These are phyloP conservation scores for Cystobasidiaceae sp. DNA, from an alignment of 1,284 basidiomycete genomes.

Conservation along the genomic window DNA sequence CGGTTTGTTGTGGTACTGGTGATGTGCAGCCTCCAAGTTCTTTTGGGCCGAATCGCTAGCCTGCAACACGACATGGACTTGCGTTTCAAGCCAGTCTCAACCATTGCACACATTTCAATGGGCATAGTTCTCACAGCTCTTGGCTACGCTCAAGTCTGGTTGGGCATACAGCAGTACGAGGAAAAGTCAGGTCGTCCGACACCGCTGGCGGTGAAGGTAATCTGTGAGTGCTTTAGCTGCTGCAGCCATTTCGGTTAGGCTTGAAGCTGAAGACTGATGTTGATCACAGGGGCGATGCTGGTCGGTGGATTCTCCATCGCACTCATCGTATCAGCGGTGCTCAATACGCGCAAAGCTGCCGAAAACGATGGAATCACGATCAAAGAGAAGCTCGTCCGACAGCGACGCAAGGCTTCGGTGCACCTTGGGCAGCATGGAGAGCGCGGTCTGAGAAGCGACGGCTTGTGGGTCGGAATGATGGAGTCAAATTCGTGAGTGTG, in stretches of 20 bases:
- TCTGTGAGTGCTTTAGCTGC: conserved; percentile 6
- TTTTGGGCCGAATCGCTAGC: conserved; percentile 4
- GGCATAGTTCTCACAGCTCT: conserved; percentile 15
- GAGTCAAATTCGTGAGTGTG: not conserved
- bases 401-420: not conserved
- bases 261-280: not conserved
- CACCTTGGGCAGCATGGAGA: not conserved
- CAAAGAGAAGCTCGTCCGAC: not conserved
- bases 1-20: too few relatives aligned
- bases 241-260: not conserved
- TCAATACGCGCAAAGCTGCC: not conserved
- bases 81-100: not conserved
- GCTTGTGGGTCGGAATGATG: conserved; percentile 4
- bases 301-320: conserved; percentile 11
- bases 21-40: not conserved
- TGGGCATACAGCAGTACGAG: conserved; percentile 26
- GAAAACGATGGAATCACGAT: not conserved
- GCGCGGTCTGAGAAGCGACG: conserved; percentile 4
- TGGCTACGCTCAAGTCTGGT: conserved; percentile 29
- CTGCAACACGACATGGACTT: not conserved
- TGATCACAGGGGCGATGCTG: conserved; percentile 27
- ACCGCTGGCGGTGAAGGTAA: conserved; percentile 25
- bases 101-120: conserved; percentile 1
- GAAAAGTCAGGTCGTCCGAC: conserved; percentile 3
- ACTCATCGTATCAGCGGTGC: not conserved